Conservation (phyloP, 495 filamentous ascomycete genomes). For the Xylaria palmicola region DNA sequence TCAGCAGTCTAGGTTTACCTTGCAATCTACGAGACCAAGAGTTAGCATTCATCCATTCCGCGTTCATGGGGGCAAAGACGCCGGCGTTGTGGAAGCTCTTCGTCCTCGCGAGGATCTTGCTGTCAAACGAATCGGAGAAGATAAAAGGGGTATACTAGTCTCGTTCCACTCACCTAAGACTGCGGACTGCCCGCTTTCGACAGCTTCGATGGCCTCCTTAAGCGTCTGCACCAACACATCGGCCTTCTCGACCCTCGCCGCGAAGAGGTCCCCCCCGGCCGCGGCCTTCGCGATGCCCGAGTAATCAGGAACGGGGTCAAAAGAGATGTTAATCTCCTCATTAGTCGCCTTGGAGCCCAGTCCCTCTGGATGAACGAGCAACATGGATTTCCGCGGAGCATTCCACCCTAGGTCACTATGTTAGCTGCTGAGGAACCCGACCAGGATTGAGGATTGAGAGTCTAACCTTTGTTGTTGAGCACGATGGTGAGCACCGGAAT, state of each 20-base stretch:
- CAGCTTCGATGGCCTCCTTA: conserved; percentile 64
- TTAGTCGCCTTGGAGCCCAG: conserved; percentile 74
- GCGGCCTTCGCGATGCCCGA: conserved; percentile 89
- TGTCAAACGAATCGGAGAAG: background rate
- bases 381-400: conserved; percentile 70
- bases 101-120: background rate
- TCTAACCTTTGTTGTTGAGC: conserved; percentile 83
- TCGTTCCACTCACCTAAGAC: conserved; percentile 52
- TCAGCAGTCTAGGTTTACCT: conserved; percentile 43
- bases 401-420: conserved; percentile 65
- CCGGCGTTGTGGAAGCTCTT: background rate
- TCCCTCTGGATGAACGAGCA: conserved; percentile 82
- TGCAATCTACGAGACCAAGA: conserved; percentile 34
- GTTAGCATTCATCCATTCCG: background rate
- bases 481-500: conserved; percentile 91
- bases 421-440: conserved; percentile 4
- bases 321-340: conserved; percentile 86
- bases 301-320: conserved; percentile 84
- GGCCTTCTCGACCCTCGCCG: conserved; percentile 60
- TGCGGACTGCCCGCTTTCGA: conserved; percentile 64
- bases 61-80: background rate
- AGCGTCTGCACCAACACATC: conserved; percentile 61
- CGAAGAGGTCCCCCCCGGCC: conserved; percentile 69
- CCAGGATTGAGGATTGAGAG: background rate
- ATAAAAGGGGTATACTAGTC: conserved; percentile 21